Base-by-base conservation (phyloP, 2,329 filamentous ascomycete genomes). In the Cladosporium sp. region DNA sequence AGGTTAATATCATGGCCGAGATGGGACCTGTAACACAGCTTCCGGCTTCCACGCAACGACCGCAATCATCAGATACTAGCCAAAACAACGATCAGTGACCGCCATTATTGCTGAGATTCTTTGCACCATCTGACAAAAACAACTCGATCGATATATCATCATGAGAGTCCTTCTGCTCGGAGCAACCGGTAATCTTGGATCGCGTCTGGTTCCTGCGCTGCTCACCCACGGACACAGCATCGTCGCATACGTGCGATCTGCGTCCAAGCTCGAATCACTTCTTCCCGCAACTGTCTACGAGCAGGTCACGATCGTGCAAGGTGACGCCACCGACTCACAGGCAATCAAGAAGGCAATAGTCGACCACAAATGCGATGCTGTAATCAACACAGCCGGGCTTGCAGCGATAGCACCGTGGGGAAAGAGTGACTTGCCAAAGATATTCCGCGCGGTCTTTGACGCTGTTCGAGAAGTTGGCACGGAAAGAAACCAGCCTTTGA, bases 301-400 rank as follows among this genome's bases (percentile, higher is more conserved):
- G 17, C 67, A 70, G 19, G 61, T 75, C 51, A 66, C 63, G 12
- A 66, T 78, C 12, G 66, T 76, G 15, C 59, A 73, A 49, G 76
- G 75, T 50, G 67, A 76, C 59, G 75, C 74, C 9, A 75, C 66
- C 5, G 70, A 78, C 59, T 52, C 69, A 12, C 57, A 45, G 11
- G 58, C 66, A 9, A 70, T 79, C 55, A 72, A 71, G 52, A 64
- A 63, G 11, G 73, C 73, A 5, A 70, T 79, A 30, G 57, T 74
- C 17, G 69, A 73, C 6, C 51, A 69, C 56, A 59, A 67, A 43
- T 76, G 75, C 61, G 72, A 77, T 59, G 75, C 69, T 11, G 68
- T 79, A 19, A 64, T 78, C 58, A 74, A 72, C 56, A 70, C 73
- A 3, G 76, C 76, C 5, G 75, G 75, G 5, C 63, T 74, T 36